phyloP scores from a whole-genome alignment of 192 early-diverging fungal species.

The Coemansia erecta region DNA sequence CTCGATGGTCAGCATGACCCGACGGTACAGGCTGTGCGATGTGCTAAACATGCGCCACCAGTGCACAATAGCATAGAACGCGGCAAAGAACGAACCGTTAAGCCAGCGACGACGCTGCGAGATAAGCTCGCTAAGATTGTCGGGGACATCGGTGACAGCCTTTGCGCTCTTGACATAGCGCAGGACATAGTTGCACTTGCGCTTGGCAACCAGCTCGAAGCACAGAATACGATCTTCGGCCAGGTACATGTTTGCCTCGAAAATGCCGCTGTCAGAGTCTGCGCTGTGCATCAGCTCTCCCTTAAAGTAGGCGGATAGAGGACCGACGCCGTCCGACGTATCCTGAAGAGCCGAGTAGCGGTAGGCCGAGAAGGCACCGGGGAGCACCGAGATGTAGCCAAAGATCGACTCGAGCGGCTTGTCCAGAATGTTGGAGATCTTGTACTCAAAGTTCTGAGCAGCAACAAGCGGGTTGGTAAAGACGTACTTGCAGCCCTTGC shows the following conservation, averaged over 20 bases:
- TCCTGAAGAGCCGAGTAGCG: slow-evolving; percentile 82
- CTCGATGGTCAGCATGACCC: slow-evolving; percentile 72
- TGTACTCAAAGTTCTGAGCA: slow-evolving; percentile 98
- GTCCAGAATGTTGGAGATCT: slow-evolving; percentile 96
- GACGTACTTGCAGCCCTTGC: slow-evolving; percentile 66
- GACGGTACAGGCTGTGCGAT: slow-evolving; percentile 70
- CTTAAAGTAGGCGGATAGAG: slow-evolving; percentile 85
- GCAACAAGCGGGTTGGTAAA: slow-evolving; percentile 84
- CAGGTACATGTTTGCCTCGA: slow-evolving; percentile 92
- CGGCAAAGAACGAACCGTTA: slow-evolving; percentile 94
- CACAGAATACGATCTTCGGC: slow-evolving; percentile 92
- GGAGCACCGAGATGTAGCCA: slow-evolving; percentile 93
- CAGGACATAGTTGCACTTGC: slow-evolving; percentile 72
- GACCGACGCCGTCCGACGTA: slow-evolving; percentile 57
- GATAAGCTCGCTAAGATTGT: slow-evolving; percentile 86
- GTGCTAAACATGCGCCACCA: slow-evolving; percentile 76
- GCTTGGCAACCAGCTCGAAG: slow-evolving; percentile 90
- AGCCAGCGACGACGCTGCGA: slow-evolving; percentile 97
- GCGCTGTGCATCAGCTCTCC: slow-evolving; percentile 84
- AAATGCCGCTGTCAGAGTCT: slow-evolving; percentile 67
- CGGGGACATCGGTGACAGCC: slow-evolving; percentile 94
- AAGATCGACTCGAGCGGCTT: slow-evolving; percentile 94
- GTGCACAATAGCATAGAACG: slow-evolving; percentile 79
- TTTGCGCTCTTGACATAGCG: slow-evolving; percentile 86
- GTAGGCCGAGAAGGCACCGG: slow-evolving; percentile 96